Conservation (phyloP, 805 yeast species). For the Candida maesae region DNA sequence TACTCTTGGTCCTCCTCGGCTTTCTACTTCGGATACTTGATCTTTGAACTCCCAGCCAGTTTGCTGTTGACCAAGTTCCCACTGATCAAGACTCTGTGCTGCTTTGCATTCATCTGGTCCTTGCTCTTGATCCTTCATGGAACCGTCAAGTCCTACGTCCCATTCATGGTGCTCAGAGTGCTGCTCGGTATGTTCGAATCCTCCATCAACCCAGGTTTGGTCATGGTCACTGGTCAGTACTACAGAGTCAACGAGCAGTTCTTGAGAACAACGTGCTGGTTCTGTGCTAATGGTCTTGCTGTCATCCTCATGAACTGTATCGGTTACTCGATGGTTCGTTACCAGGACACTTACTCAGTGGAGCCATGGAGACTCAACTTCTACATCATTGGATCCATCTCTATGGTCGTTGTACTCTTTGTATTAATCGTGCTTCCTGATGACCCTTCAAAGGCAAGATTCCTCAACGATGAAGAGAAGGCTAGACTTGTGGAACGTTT, state of each 20-base stretch:
- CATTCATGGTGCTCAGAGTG: not conserved
- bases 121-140: not conserved
- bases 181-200: not conserved
- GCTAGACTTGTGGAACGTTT: not conserved
- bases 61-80: constrained; percentile 1
- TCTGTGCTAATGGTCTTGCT: not conserved
- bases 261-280: constrained; percentile 1
- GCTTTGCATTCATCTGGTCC: not conserved
- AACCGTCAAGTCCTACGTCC: not conserved
- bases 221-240: not conserved
- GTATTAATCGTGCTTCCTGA: not conserved
- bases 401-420: not conserved
- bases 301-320: not conserved
- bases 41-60: constrained; percentile 1
- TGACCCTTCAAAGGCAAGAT: constrained; percentile 3
- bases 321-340: constrained; percentile 1
- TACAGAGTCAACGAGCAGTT: not conserved
- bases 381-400: not conserved
- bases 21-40: constrained; percentile 2
- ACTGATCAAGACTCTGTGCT: not conserved
- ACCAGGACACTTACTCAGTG: not conserved
- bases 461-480: constrained; percentile 1
- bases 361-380: constrained; percentile 2
- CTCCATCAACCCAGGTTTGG: not conserved
- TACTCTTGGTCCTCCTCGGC: constrained; percentile 2